These are phyloP conservation scores for Populus davidiana DNA, from an alignment of 345 rosid genomes.

Conservation along the genomic window DNA sequence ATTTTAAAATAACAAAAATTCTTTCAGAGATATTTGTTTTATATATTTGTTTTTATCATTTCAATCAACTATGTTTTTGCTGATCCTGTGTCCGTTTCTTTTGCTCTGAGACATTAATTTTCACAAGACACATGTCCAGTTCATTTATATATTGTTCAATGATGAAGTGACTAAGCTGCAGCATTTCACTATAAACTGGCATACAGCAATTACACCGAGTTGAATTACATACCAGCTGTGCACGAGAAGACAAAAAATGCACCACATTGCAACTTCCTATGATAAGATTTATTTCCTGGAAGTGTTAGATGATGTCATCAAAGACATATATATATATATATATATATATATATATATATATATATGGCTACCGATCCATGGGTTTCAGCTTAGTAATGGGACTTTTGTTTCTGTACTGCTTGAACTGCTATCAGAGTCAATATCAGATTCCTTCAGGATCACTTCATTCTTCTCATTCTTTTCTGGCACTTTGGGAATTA, in stretches of 20 bases:
- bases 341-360: not conserved
- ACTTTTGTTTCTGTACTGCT: slow-evolving; percentile 34
- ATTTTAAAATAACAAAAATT: too few relatives aligned
- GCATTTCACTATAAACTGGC: not conserved
- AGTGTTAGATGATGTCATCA: slow-evolving; percentile 5
- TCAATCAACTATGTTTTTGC: too few relatives aligned
- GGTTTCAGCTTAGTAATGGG: slow-evolving; percentile 20
- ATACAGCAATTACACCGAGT: not conserved
- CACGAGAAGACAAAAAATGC: not conserved
- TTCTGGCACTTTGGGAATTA: slow-evolving; percentile 16
- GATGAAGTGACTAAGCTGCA: not conserved
- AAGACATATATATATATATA: not conserved
- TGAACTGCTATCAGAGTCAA: slow-evolving; percentile 39
- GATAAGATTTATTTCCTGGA: not conserved
- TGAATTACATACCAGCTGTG: not conserved
- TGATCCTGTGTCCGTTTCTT: too few relatives aligned
- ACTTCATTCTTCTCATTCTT: slow-evolving; percentile 18
- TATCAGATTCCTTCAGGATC: slow-evolving; percentile 25
- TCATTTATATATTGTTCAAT: not conserved
- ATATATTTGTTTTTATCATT: too few relatives aligned
- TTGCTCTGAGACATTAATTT: not conserved
- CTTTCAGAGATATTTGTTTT: too few relatives aligned
- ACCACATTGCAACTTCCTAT: not conserved
- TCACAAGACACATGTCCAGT: not conserved
- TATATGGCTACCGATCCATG: not conserved